Base-by-base conservation (phyloP, 495 filamentous ascomycete species). In the Aspergillus funiculosus region DNA sequence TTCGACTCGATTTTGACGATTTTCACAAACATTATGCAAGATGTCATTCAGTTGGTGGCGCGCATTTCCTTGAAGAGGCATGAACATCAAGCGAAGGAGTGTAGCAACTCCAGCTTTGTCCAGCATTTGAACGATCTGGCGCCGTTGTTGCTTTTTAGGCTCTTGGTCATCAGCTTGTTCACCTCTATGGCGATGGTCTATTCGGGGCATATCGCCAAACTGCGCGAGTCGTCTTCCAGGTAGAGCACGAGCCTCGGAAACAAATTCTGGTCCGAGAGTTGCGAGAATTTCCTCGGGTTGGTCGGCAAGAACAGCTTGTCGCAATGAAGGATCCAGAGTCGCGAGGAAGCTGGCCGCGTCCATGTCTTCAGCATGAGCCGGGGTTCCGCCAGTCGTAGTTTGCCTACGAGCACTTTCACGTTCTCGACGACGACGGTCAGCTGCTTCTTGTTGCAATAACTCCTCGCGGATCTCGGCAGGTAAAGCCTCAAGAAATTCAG, bases 31-130 rank as follows among this genome's bases (percentile, higher is more conserved):
- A 50, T 92, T 83, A 52, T 84, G 76, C 22, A 99, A 81, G 46
- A 97, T 85, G 35, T 85, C 81, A 55, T 89, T 86, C 13, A 99
- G 74, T 22, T 84, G 85, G 40, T 77, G 78, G 47, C 87, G 85
- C 26, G 86, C 83, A 46, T 80, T 89, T 24, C 85, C 86, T 42
- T 89, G 85, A 50, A 94, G 86, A 31, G 87, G 83, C 49, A 96
- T 84, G 60, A 99, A 99, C 91, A 99, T 95, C 9, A 99, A 74
- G 11, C 92, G 87, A 25, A 99, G 76, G 6, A 99, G 67, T 8
- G 92, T 96, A 17, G 94, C 92, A 60, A 99, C 81, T 19, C 92
- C 92, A 43, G 89, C 76, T 61, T 94, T 96, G 66, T 99, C 94
- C 4, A 97, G 79, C 83, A 97, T 94, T 64, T 99, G 92, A 22